phyloP scores from a whole-genome alignment of 2,329 filamentous ascomycete species.

The Penicillium capsulatum region DNA sequence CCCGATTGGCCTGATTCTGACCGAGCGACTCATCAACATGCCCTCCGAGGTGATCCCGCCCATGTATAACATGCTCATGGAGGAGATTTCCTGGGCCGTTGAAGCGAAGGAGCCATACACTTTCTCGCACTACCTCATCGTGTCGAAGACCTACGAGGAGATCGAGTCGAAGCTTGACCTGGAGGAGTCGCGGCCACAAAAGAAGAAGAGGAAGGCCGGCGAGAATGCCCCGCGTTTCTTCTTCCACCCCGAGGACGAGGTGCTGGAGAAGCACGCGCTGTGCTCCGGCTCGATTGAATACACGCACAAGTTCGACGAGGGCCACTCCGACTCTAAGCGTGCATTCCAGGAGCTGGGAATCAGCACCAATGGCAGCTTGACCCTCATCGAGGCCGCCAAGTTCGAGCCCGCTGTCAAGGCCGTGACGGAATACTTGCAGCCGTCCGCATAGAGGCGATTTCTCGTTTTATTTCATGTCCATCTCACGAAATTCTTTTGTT shows the following conservation, averaged over 20 bases:
- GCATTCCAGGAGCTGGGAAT: constrained; percentile 93
- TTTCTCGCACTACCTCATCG: constrained; percentile 86
- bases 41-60: constrained; percentile 89
- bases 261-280: constrained; percentile 70
- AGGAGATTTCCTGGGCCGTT: constrained; percentile 84
- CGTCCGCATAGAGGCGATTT: not conserved
- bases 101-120: constrained; percentile 88
- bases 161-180: constrained; percentile 74
- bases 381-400: constrained; percentile 75
- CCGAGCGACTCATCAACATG: constrained; percentile 93
- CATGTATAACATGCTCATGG: constrained; percentile 88
- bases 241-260: constrained; percentile 95
- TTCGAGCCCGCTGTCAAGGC: constrained; percentile 73
- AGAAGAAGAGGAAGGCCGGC: constrained; percentile 60
- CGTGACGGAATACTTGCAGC: constrained; percentile 64
- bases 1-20: constrained; percentile 79
- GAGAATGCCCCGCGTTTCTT: constrained; percentile 64
- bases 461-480: constrained; percentile 18
- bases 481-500: constrained; percentile 16
- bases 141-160: constrained; percentile 91
- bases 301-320: constrained; percentile 71
- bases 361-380: constrained; percentile 75
- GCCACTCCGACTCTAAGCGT: constrained; percentile 82
- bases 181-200: constrained; percentile 57
- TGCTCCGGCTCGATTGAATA: constrained; percentile 71